Base-by-base conservation (phyloP, 805 yeast species). In the Lachancea thermotolerans region DNA sequence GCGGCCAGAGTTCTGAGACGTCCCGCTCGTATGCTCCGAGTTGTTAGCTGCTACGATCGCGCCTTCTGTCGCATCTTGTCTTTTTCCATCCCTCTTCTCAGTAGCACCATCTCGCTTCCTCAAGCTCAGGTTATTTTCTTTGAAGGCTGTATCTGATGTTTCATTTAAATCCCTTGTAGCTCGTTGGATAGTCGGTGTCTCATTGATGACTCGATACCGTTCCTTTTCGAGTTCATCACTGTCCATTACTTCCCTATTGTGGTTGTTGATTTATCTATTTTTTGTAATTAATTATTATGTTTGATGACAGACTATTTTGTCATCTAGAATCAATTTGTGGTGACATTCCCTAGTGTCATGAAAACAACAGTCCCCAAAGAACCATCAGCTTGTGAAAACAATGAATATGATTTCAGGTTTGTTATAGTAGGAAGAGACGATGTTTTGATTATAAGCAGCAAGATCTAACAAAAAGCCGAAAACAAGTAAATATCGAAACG, bases 211-310 rank as follows among this genome's bases (percentile, higher is more conserved):
- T 39, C 38, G 42, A 10, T 37, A 21, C 30, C 39, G 34, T 34
- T 38, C 46, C n/a, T 28, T 15, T 33, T 28, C 38, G 39, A 21
- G 16, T n/a, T 43, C 46, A 43, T 43, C 35, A 15, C 21, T 30
- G n/a, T 43, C 32, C 46, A 43, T 43, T 25, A 5, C 42, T 41
- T 33, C 25, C 25, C 25, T 21, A 21, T 21, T 21, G 25, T 21
- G 25, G 25, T 21, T 21, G 25, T 21, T 21, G 7, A 21, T 21
- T 21, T 4, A 21, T 21, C 25, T 21, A 12, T 27, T 41, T 34
- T 33, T 33, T 41, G 38, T 25, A 41, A 39, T 3, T 25, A 27
- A 27, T 35, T 12, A 35, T 10, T 31, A n/a, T 31, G 15, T 14
- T 31, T n/a, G 34, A 31, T 14, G 25, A 15, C 30, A 29, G 25